Evolutionary conservation across 2,329 filamentous ascomycete genomes (phyloP).

Genomic region (Monilinia aucupariae): DNA sequence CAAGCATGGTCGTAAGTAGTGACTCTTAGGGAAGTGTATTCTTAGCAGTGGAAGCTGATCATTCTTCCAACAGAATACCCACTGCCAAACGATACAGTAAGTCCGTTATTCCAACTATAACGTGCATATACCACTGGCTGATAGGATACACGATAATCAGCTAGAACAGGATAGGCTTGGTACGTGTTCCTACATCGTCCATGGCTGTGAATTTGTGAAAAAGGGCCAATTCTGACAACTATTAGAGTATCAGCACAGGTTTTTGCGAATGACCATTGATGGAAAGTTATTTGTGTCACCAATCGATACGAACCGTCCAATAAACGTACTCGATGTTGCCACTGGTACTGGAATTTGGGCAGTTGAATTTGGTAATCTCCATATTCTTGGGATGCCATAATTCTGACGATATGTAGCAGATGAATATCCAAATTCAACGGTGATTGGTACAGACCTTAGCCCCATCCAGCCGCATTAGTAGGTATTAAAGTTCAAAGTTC

Average conservation of each 20-base stretch:
- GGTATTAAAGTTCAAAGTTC: not conserved
- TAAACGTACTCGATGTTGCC: slow-evolving; percentile 12
- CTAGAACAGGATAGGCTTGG: slow-evolving; percentile 10
- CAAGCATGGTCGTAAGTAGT: slow-evolving; percentile 10
- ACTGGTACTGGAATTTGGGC: slow-evolving; percentile 15
- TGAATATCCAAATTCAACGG: slow-evolving; percentile 24
- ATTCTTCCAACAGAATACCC: slow-evolving; percentile 10
- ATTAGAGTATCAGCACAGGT: slow-evolving; percentile 8
- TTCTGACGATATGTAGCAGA: slow-evolving; percentile 28
- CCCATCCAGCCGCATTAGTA: slow-evolving; percentile 30
- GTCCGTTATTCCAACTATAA: not conserved
- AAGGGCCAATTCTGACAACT: not conserved
- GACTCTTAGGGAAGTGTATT: not conserved
- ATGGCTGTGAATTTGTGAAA: not conserved
- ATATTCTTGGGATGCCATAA: slow-evolving; percentile 16
- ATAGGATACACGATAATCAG: not conserved
- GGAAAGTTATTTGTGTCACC: slow-evolving; percentile 13
- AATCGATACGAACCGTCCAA: not conserved
- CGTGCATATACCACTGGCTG: not conserved
- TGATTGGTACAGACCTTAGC: slow-evolving; percentile 28
- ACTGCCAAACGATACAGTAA: slow-evolving; percentile 11
- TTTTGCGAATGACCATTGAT: slow-evolving; percentile 11
- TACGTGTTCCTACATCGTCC: not conserved
- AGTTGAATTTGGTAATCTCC: slow-evolving; percentile 21
- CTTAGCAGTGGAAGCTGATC: not conserved